Evolutionary conservation across 2,329 filamentous ascomycete genomes (phyloP).

Genomic region (Calonectria multiphialidica): DNA sequence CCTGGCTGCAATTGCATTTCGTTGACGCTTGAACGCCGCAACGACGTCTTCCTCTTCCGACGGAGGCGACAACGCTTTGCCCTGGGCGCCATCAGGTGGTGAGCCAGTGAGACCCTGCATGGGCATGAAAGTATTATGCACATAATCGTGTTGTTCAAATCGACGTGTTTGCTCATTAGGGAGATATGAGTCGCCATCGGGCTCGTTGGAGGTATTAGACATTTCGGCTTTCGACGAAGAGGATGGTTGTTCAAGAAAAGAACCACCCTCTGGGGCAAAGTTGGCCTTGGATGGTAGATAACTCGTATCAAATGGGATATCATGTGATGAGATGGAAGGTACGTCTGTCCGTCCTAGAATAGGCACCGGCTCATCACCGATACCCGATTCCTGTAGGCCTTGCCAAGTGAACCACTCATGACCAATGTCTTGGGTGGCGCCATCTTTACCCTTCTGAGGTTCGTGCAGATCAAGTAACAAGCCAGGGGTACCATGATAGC

Average conservation of each 20-base stretch:
- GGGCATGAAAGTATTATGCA: background rate
- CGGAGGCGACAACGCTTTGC: background rate
- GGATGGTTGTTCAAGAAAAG: background rate
- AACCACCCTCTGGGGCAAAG: background rate
- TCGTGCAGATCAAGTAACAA: background rate
- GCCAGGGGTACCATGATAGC: background rate
- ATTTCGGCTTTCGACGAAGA: background rate
- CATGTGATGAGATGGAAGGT: background rate
- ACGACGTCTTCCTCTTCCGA: background rate
- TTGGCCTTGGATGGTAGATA: background rate
- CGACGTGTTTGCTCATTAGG: background rate
- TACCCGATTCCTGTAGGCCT: background rate
- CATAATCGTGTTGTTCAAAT: background rate
- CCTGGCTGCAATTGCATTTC: background rate
- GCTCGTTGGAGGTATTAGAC: background rate
- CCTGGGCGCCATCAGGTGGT: background rate
- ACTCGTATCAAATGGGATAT: background rate
- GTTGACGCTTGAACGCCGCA: background rate
- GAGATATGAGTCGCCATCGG: background rate
- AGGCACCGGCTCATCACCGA: background rate
- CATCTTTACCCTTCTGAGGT: background rate
- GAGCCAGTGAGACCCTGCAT: background rate
- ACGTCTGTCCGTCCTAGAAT: background rate
- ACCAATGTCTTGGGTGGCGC: background rate
- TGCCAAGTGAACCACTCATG: background rate